Base-by-base conservation (phyloP, 768 basidiomycete species). In the Tylopilus subfusipes region DNA sequence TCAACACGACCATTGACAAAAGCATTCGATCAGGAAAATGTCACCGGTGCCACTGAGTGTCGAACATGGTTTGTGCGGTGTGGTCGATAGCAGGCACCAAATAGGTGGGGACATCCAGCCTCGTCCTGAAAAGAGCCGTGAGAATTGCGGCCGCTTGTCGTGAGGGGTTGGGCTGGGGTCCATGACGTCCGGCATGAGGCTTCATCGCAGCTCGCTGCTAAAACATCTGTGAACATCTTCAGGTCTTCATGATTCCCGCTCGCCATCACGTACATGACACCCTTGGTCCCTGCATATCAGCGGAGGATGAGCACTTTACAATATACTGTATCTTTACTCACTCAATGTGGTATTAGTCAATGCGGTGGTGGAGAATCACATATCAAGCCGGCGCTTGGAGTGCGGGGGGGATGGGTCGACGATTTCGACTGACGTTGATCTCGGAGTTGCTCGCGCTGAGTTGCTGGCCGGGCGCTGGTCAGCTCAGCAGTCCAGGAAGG, bases 1-100 rank as follows among this genome's bases (percentile, higher is more conserved):
- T 42, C 74, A 80, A 68, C 91, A 93, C 91, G 91, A 93, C 18
- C 84, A 77, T 36, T 82, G 74, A 54, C 88, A 80, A 72, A 85
- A 93, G 18, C 82, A 84, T 21, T 86, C 82, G 0, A 81, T 82
- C 43, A 93, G 73, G 68, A 93, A 93, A 27, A 91, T 65, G 61
- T 93, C 91, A 0, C 89, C 88, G 3, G 78, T 72, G 25, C 88
- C 82, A 14, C 82, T 65, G 39, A 67, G 68, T 7, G 33, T 29
- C 11, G 62, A 50, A 69, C 27, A 88, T 73, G 21, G 58, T 65
- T 60, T 79, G 78, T 7, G 80, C 83, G 24, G 74, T 34, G 12
- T 66, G 56, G 60, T 82, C 80, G 29, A 70, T 64, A 12, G 75
- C 62, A 40, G 88, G 88, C 19, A 84, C 84, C 18, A 82, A 68